Conservation (phyloP, 108 stramenopile species). For the Nitzschia inconspicua region DNA sequence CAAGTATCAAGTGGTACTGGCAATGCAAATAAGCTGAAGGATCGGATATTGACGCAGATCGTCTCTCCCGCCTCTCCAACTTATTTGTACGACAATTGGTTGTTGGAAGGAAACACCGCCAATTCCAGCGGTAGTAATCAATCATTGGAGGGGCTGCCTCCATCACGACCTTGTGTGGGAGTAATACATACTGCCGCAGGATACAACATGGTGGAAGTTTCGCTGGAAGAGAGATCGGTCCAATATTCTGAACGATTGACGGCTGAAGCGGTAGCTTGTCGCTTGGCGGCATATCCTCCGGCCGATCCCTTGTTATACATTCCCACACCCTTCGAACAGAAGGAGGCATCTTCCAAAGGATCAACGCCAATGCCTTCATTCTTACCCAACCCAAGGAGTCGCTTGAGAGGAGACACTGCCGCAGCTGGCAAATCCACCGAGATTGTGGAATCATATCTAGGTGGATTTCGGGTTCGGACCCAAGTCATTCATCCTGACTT, state of each 20-base stretch:
- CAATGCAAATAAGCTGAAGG: conserved; percentile 45
- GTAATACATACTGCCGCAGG: conserved; percentile 64
- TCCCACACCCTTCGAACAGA: conserved; percentile 41
- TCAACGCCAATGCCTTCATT: conserved; percentile 14
- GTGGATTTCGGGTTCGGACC: conserved; percentile 24
- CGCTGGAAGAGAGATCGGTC: conserved; percentile 65
- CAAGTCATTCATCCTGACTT: conserved; percentile 15
- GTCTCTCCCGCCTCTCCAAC: conserved; percentile 90
- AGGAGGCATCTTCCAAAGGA: neutral
- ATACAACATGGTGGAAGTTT: conserved; percentile 74
- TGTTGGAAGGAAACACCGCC: conserved; percentile 38
- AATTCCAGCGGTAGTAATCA: conserved; percentile 2
- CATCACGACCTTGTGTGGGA: conserved; percentile 76
- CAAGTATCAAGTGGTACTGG: conserved; percentile 1
- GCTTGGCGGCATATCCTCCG: conserved; percentile 73
- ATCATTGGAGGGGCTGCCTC: conserved; percentile 27
- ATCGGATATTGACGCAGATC: conserved; percentile 74
- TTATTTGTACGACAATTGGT: conserved; percentile 83
- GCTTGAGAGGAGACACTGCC: too few species aligned
- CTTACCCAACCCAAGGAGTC: conserved; percentile 11
- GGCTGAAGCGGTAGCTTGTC: conserved; percentile 80
- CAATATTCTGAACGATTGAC: conserved; percentile 76
- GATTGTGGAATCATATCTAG: conserved; percentile 8
- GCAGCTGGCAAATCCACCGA: neutral
- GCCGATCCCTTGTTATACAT: conserved; percentile 74